Percentiles rank a stretch among this genome's conserved stretches.
Conservation (phyloP, 208 protist genomes). For the Lotmaria passim region DNA sequence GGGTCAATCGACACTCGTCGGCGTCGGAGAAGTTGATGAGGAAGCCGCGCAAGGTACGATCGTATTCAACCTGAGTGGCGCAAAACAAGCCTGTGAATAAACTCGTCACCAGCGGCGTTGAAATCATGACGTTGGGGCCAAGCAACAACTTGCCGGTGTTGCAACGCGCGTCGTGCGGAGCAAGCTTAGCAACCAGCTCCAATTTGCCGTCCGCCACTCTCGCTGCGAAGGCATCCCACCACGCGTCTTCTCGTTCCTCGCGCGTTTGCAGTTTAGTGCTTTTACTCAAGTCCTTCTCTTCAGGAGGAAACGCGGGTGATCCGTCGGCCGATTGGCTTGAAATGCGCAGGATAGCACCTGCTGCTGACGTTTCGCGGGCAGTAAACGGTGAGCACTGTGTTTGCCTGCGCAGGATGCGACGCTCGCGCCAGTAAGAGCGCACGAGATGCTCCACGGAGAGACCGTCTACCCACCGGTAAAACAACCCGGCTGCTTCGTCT, state of each 20-base stretch:
- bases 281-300: no score
- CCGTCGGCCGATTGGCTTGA: no score
- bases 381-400: neutral
- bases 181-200: constrained; percentile 31
- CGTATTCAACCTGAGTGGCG: constrained; percentile 45
- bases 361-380: neutral
- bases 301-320: neutral
- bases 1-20: constrained; percentile 41
- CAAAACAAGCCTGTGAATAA: constrained; percentile 73
- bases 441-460: constrained; percentile 15
- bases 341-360: no score
- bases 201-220: neutral
- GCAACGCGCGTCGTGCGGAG: constrained; percentile 39
- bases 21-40: constrained; percentile 46
- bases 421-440: constrained; percentile 14
- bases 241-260: constrained; percentile 1
- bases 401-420: neutral
- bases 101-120: constrained; percentile 62
- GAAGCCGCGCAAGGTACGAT: constrained; percentile 37
- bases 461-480: constrained; percentile 35
- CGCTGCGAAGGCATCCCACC: constrained; percentile 15
- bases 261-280: neutral
- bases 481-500: constrained; percentile 48
- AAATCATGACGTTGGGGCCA: constrained; percentile 63
- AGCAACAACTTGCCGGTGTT: constrained; percentile 42